Evolutionary conservation across 495 filamentous ascomycete genomes (phyloP), one percentile per base, ranked within the genome.

Genomic region (Aspergillus avenaceus): DNA sequence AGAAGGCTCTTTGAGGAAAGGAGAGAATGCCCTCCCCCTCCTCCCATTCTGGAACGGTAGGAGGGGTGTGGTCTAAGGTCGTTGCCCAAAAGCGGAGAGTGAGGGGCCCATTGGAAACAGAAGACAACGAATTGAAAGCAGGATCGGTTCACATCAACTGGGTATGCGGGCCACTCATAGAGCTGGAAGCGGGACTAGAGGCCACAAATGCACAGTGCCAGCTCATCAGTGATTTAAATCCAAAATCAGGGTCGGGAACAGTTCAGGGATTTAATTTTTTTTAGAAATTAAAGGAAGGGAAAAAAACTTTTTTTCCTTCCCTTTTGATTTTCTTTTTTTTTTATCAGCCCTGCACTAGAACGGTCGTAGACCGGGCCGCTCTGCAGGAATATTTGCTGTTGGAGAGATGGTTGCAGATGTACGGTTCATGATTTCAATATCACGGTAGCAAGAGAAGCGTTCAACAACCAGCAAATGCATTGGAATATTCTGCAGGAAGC

Each of bases 81-180:
- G 54, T 59, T 63, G 60, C 54, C 60, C 61, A 64, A 63, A 64
- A 64, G 61, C 61, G 61, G 61, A 64, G 57, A 56, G 50, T 36
- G 40, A 31, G 47, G 52, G 52, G 24, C 49, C 54, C 53, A 53
- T 47, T 44, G 42, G 50, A 43, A 6, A 18, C 8, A 22, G 46
- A 50, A 52, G 56, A 54, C 46, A 43, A 59, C 57, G 55, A 61
- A 55, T 59, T 55, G 61, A 61, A 44, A 41, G 41, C 46, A 49
- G 42, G 41, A 52, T 49, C 25, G 22, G 47, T 49, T 54, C 47
- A 55, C 41, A 26, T 50, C 29, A 32, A 50, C 44, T 34, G 42
- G n/a, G n/a, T 16, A 18, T 36, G 40, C 47, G 41, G 44, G 47
- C 60, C 49, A 54, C 37, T 56, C 50, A 56, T 14, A 49, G 34